Base-by-base conservation (phyloP, 1,284 basidiomycete species). In the Phellopilus nigrolimitatus region DNA sequence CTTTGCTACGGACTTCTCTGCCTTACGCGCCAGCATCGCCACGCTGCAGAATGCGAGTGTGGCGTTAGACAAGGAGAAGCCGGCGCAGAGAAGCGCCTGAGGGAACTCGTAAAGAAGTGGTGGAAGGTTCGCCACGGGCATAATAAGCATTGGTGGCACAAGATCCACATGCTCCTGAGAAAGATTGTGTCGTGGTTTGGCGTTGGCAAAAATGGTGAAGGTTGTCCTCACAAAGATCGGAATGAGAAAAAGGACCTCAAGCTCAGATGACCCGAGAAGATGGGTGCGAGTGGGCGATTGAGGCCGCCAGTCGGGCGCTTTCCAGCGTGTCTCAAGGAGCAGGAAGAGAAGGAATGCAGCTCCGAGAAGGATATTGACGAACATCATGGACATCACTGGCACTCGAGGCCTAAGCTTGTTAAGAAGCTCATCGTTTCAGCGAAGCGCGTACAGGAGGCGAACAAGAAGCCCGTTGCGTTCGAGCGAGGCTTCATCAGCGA, bases 401-500 rank as follows among this genome's bases (percentile, higher is more conserved):
- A 53, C 15, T 12, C 56, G 52, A 47, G 54, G 36, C 54, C 41
- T 10, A 53, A 56, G 37, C 57, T 55, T 19, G 62, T 55, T 67
- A 71, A 60, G 48, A 71, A 78, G 54, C 70, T 91, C 60, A 71
- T 79, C 56, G 72, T 74, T 57, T 80, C 85, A 3, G 76, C 80
- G 4, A 75, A 76, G 59, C 78, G 82, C 33, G 78, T 95, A 31
- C 73, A 74, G 39, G 64, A 55, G 25, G 77, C 83, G 47, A 97
- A 97, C 66, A 70, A 75, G 67, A 86, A 84, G 64, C 69, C 95
- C 28, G 71, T 77, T 25, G 62, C 68, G 2, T 95, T 95, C 60
- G 95, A 97, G 66, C 76, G 76, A 51, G 91, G 91, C 7, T 92
- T 97, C 68, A 84, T 95, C 59, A 82, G 81, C 4, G 73, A 87